phyloP scores from a whole-genome alignment of 345 rosid species.

The Hibiscus trionum region DNA sequence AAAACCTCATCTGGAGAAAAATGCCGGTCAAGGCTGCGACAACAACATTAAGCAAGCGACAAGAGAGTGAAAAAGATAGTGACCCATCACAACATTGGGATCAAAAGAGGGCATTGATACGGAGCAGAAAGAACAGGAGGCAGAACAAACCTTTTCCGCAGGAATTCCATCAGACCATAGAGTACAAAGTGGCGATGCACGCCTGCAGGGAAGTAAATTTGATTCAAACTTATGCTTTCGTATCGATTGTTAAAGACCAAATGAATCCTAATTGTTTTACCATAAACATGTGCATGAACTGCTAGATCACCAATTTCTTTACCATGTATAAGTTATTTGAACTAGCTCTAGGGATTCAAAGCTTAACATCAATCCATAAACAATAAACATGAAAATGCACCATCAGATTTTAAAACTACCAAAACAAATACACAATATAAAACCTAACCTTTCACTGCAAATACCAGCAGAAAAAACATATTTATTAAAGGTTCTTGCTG shows the following conservation, averaged over 20 bases:
- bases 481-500: background rate
- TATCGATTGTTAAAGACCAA: background rate
- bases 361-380: background rate
- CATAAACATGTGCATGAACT: background rate
- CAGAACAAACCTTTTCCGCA: slow-evolving; percentile 64
- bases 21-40: slow-evolving; percentile 61
- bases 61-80: background rate
- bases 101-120: background rate
- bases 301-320: background rate
- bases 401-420: background rate
- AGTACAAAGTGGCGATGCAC: slow-evolving; percentile 91
- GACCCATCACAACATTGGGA: background rate
- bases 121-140: background rate
- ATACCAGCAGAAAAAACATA: background rate
- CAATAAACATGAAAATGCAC: background rate
- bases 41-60: slow-evolving; percentile 3
- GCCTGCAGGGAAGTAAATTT: slow-evolving; percentile 40
- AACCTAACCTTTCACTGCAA: background rate
- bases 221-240: background rate
- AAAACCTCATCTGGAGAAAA: slow-evolving; percentile 89
- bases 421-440: background rate
- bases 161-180: slow-evolving; percentile 86
- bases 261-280: background rate
- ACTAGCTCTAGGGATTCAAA: background rate
- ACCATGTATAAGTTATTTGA: background rate